These are phyloP conservation scores for Candolleomyces aberdarensis DNA, from an alignment of 768 basidiomycete genomes.

Conservation along the genomic window DNA sequence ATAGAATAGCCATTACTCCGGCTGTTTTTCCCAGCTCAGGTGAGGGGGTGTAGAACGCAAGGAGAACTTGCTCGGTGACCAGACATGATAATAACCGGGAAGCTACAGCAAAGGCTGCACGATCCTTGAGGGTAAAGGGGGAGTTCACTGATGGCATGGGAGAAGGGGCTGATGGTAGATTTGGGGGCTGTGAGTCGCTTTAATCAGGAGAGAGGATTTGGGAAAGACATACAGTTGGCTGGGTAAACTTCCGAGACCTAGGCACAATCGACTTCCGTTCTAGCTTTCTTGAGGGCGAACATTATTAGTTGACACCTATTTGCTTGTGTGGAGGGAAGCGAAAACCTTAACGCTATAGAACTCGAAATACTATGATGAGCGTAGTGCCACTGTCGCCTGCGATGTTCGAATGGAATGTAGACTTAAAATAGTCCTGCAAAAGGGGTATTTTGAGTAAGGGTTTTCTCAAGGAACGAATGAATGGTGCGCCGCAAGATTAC, in stretches of 20 bases:
- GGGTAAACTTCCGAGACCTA: background rate
- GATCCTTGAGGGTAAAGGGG: conserved; percentile 28
- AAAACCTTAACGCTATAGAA: too few relatives aligned
- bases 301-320: too few relatives aligned
- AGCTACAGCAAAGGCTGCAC: conserved; percentile 43
- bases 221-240: background rate
- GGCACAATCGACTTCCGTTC: background rate
- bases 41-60: conserved; percentile 38
- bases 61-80: conserved; percentile 45
- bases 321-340: too few relatives aligned
- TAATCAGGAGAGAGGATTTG: background rate
- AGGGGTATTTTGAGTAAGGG: too few relatives aligned
- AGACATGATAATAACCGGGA: conserved; percentile 49
- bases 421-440: too few relatives aligned
- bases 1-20: conserved; percentile 39
- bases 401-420: too few relatives aligned
- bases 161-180: background rate
- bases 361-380: too few relatives aligned
- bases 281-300: too few relatives aligned
- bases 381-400: too few relatives aligned
- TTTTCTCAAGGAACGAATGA: too few relatives aligned
- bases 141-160: conserved; percentile 35
- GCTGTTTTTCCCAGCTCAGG: conserved; percentile 16
- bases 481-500: too few relatives aligned
- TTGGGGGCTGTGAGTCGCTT: background rate